Evolutionary conservation across 208 protist genomes (phyloP).

Genomic region (Wallacemonas sp.): DNA sequence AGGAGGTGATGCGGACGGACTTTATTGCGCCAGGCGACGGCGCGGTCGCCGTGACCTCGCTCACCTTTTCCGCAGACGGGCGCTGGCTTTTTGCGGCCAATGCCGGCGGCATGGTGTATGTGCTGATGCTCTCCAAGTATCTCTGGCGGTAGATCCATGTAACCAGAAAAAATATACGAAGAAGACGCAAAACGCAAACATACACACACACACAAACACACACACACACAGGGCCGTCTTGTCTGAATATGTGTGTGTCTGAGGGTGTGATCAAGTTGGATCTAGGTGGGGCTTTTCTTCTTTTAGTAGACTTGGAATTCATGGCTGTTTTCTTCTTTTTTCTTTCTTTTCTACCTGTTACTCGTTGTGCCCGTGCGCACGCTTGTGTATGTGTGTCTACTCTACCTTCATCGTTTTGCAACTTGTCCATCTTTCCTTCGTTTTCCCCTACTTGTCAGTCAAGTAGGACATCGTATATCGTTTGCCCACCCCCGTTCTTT

Average conservation of each 20-base stretch:
- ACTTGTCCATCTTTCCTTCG: no score
- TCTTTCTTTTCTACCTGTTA: not conserved
- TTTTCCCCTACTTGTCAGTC: no score
- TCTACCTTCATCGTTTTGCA: not conserved
- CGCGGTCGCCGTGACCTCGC: constrained; percentile 35
- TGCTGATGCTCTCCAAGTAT: constrained; percentile 39
- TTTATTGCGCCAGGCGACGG: constrained; percentile 5
- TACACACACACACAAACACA: no score
- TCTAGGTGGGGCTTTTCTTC: no score
- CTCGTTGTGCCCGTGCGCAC: not conserved
- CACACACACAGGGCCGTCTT: no score
- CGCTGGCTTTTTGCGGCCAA: constrained; percentile 62
- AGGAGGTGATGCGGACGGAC: not conserved
- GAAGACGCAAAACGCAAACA: not conserved
- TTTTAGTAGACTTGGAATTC: no score
- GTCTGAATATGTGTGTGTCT: no score
- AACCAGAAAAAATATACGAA: no score
- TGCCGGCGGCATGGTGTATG: constrained; percentile 46
- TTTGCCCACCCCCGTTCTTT: no score
- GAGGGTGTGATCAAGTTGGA: no score
- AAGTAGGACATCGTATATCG: no score
- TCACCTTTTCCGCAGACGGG: constrained; percentile 63
- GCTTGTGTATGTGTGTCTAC: not conserved
- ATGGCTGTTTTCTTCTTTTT: not conserved
- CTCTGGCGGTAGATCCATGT: constrained; percentile 16